Percentiles rank a stretch among this genome's conserved stretches.
phyloP scores from a whole-genome alignment of 169 alveolate genomes.

The Plasmodium sp. region DNA sequence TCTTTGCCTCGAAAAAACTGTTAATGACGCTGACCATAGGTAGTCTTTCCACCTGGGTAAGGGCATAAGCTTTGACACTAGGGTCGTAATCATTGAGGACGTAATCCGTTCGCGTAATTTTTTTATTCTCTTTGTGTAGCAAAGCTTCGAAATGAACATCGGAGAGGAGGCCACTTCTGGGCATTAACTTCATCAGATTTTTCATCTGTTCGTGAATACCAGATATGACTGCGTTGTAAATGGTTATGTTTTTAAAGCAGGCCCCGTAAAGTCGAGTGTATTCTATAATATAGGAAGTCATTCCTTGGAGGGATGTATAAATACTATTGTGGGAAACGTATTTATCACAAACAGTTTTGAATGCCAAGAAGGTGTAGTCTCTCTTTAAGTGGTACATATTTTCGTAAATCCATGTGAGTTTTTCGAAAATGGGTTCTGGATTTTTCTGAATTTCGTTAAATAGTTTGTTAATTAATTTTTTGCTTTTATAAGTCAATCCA shows the following conservation, averaged over 20 bases:
- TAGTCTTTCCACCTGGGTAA: constrained; percentile 17
- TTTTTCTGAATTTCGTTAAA: constrained; percentile 11
- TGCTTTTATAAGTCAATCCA: constrained; percentile 33
- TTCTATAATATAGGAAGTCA: neutral
- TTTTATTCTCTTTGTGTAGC: constrained; percentile 4
- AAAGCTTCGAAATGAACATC: constrained; percentile 14
- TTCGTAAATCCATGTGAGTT: neutral
- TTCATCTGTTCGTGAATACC: constrained; percentile 20
- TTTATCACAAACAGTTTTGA: neutral
- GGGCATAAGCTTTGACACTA: constrained; percentile 22
- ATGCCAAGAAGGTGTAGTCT: neutral
- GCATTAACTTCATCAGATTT: constrained; percentile 5
- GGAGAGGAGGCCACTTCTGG: neutral
- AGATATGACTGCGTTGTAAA: constrained; percentile 13
- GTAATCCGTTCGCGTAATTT: neutral
- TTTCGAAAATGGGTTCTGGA: neutral
- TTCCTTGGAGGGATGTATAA: neutral
- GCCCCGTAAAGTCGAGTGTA: constrained; percentile 5
- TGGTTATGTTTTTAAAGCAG: constrained; percentile 28
- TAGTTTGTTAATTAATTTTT: neutral
- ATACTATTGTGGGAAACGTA: neutral
- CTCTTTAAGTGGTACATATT: neutral
- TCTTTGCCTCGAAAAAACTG: constrained; percentile 38
- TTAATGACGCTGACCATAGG: constrained; percentile 30
- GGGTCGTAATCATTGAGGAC: neutral